Conservation (phyloP, 768 basidiomycete genomes). For the Pleurotus ostreatus region DNA sequence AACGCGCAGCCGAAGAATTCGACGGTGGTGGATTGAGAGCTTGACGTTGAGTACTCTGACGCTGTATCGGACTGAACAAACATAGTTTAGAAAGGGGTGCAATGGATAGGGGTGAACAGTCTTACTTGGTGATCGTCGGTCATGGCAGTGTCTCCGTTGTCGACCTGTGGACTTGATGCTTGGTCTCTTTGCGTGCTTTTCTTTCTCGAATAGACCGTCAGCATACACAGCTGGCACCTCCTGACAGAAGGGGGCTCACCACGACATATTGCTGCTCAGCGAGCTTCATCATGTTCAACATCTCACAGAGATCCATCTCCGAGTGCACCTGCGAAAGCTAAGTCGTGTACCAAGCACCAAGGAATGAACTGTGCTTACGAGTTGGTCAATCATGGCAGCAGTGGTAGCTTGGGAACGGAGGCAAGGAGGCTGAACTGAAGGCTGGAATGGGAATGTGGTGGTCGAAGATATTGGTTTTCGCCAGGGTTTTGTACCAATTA, state of each 20-base stretch:
- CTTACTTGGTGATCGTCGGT: constrained; percentile 43
- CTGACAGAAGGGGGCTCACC: not conserved
- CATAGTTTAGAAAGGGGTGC: not conserved
- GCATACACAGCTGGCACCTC: not conserved
- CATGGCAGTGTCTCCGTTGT: constrained; percentile 39
- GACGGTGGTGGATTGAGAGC: constrained; percentile 22
- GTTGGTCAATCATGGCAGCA: not conserved
- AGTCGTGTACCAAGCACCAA: not conserved
- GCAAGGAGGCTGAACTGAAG: no score
- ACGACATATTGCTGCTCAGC: constrained; percentile 14
- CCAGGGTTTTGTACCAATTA: constrained; percentile 1
- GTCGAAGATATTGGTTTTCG: not conserved
- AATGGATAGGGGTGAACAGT: not conserved
- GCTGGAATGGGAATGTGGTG: not conserved
- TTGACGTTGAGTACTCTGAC: constrained; percentile 40
- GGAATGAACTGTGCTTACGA: not conserved
- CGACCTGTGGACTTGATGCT: constrained; percentile 16
- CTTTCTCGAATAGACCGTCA: constrained; percentile 34
- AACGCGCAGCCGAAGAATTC: constrained; percentile 54
- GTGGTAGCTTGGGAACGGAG: no score
- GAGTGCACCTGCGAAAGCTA: constrained; percentile 7
- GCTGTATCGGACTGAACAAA: constrained; percentile 36
- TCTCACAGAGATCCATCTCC: constrained; percentile 49
- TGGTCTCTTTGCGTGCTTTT: constrained; percentile 30
- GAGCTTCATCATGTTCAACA: constrained; percentile 49